Evolutionary conservation across 2,329 filamentous ascomycete species (phyloP).

Genomic region (Boeremia exigua): DNA sequence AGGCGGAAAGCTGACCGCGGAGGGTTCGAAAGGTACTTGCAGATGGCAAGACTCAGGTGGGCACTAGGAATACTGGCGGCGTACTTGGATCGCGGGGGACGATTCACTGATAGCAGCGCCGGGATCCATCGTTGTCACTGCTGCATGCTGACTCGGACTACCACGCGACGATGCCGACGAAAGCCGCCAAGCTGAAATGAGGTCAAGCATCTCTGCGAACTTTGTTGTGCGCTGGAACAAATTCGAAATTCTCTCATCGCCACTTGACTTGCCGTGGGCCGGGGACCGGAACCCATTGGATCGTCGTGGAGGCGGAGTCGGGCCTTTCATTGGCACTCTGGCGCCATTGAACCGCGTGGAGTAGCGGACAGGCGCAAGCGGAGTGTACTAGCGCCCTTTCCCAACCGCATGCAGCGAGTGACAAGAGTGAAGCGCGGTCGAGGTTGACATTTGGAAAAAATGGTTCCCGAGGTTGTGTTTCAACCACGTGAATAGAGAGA

Average conservation of each 20-base stretch:
- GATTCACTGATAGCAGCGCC: background rate
- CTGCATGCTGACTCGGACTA: slow-evolving; percentile 7
- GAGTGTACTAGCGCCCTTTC: slow-evolving; percentile 1
- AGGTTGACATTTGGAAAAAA: background rate
- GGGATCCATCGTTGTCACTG: background rate
- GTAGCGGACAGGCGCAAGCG: background rate
- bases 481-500: background rate
- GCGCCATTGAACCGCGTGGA: slow-evolving; percentile 11
- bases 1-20: background rate
- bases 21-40: background rate
- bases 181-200: slow-evolving; percentile 2
- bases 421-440: background rate
- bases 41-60: background rate
- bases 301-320: background rate
- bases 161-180: background rate
- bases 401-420: slow-evolving; percentile 1
- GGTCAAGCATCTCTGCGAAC: background rate
- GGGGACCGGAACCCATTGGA: slow-evolving; percentile 1
- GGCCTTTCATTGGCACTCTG: slow-evolving; percentile 2
- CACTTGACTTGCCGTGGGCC: slow-evolving; percentile 1
- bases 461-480: no score
- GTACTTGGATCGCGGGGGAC: slow-evolving; percentile 6
- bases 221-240: slow-evolving; percentile 4
- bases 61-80: slow-evolving; percentile 1
- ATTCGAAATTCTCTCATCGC: slow-evolving; percentile 1